Evolutionary conservation across 768 basidiomycete genomes (phyloP), one percentile per base, ranked within the genome.

Genomic region (Termitomyces sp.): DNA sequence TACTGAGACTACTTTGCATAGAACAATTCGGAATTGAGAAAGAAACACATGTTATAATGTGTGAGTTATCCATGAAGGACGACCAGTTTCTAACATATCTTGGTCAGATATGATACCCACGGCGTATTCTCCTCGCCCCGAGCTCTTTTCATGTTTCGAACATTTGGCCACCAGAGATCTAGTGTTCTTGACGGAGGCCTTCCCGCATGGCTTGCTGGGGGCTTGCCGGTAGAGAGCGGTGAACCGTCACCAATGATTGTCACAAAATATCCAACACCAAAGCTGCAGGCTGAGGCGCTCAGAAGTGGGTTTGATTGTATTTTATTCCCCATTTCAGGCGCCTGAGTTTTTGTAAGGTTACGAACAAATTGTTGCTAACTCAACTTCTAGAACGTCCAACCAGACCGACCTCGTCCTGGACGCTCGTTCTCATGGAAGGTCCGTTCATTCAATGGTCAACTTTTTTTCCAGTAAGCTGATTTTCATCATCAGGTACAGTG

Each of bases 171-270:
- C 71, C 72, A 79, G 35, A 87, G 86, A 47, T 92, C 94, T 8
- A 92, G 90, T 61, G 82, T 98, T 12, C 79, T 99, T 16, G 86
- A 98, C 71, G 97, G 97, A n/a, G 96, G 95, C 20, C 81, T 98
- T 13, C 93, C 91, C 35, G 76, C 82, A 43, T 96, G 92, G 91
- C 77, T 84, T 59, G 80, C 79, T 33, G 86, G 89, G 68, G 86
- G 87, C 20, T 74, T 81, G 16, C 75, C 79, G n/a, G 67, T 83
- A 10, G 86, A 84, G 51, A 67, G 68, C 26, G 73, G 74, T 6
- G 50, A 70, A 16, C 72, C 73, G 7, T 61, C 63, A 26, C 56
- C 61, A 43, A 70, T 74, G 32, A 59, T 67, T 20, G 59, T 60
- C 51, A 66, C 70, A 18, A 64, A 66, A 13, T 91, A 92, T 67